Evolutionary conservation across 305 asterid species (phyloP), one percentile per base, ranked within the genome.

Genomic region (Striga hermonthica): DNA sequence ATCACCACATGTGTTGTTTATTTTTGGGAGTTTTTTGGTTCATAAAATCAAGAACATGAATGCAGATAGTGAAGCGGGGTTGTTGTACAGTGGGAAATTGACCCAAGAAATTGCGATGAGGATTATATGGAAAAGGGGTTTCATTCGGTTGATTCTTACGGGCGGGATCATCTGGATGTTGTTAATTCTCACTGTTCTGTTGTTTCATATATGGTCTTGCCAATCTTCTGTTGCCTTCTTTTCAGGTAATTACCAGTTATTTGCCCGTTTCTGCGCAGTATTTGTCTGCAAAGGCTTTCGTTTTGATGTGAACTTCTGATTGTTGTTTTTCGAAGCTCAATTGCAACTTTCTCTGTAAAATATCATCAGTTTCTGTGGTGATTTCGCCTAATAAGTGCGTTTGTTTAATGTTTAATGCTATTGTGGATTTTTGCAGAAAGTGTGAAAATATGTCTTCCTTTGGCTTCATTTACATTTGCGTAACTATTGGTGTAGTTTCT

Each of bases 101-200:
- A 68, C 86, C 48, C 85, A 79, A 54, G 96, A 84, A 57, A 79
- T 63, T 60, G 53, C 91, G 15, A 68, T 84, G 90, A 81, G 62
- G 84, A 53, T 84, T 40, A 60, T 80, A 45, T 92, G 98, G 98
- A 92, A 81, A 75, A 89, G 57, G 88, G 97, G 97, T 56, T 87
- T 89, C 81, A 74, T 89, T 80, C 87, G 96, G 36, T 73, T 87
- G 81, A 70, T 84, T 72, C 81, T 92, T 35, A 86, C 93, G 16
- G 93, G 81, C 40, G 97, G 97, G 40, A 84, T 92, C 78, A 76
- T 92, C 54, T 89, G 96, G 97, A 86, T 86, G 86, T n/a, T 89
- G 57, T 84, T 92, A 36, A 87, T 92, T 80, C 84, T 87, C 72
- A 74, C 85, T 49, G 97, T 79, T 59, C 74, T 87, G 76, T 60